A percentile compares a stretch with the other conserved stretches of the same genome.
Evolutionary conservation across 2,329 filamentous ascomycete genomes (phyloP).

Genomic region (Colletotrichum incanum): DNA sequence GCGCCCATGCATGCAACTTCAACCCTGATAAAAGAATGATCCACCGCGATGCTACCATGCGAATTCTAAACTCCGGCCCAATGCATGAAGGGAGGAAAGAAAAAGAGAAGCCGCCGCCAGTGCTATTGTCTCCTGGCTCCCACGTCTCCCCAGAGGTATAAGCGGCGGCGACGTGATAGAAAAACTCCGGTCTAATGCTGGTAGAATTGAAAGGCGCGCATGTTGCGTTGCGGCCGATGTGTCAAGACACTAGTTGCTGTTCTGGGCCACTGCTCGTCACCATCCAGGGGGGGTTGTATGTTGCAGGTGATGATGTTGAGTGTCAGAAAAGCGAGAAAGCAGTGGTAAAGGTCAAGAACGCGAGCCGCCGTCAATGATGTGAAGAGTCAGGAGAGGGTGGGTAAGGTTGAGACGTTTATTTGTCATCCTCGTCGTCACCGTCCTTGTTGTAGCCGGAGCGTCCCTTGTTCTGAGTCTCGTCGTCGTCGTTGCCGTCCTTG

Average conservation of each 20-base stretch:
- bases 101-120: constrained; percentile 29
- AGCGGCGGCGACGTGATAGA: background rate
- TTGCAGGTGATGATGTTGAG: background rate
- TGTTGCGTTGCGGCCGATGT: background rate
- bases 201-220: background rate
- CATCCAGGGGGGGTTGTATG: background rate
- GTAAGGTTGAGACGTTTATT: constrained; percentile 44
- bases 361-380: background rate
- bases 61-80: constrained; percentile 32
- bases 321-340: background rate
- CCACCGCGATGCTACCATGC: constrained; percentile 4
- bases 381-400: background rate
- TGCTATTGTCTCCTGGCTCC: constrained; percentile 19
- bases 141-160: background rate
- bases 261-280: background rate
- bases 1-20: constrained; percentile 4
- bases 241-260: background rate
- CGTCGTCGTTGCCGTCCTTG: constrained; percentile 53
- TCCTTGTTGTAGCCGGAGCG: constrained; percentile 65
- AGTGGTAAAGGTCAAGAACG: background rate
- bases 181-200: constrained; percentile 41
- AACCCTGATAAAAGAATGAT: constrained; percentile 10
- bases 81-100: constrained; percentile 18
- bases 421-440: constrained; percentile 56
- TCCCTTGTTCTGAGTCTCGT: constrained; percentile 57